Percentiles rank a stretch among this genome's conserved stretches.
Evolutionary conservation across 2,329 filamentous ascomycete species (phyloP).

Genomic region (Curvularia hawaiiensis): DNA sequence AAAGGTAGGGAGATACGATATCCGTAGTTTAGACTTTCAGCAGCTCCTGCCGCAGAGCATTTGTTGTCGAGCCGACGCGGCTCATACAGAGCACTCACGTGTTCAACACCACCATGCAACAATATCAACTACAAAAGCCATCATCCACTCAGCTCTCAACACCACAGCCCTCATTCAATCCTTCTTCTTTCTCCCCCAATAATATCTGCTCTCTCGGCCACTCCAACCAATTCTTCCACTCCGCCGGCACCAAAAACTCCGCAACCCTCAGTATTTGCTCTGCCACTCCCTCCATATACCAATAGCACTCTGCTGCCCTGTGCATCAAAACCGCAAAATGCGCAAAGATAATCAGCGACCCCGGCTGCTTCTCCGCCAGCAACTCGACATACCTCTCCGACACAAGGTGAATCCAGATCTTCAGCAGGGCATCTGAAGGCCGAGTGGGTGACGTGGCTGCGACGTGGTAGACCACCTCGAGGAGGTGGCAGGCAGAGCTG

Average conservation of each 20-base stretch:
- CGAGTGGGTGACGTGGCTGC: constrained; percentile 19
- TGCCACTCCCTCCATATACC: constrained; percentile 33
- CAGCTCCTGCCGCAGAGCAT: too few relatives aligned
- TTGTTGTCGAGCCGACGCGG: too few relatives aligned
- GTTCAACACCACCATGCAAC: too few relatives aligned
- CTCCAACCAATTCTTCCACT: constrained; percentile 37
- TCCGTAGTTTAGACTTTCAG: too few relatives aligned
- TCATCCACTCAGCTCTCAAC: not conserved
- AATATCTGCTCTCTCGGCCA: constrained; percentile 36
- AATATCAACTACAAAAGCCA: too few relatives aligned
- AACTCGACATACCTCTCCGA: constrained; percentile 34
- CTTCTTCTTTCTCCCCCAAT: too few relatives aligned
- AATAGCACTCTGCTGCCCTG: constrained; percentile 28
- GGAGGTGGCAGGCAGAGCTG: constrained; percentile 26
- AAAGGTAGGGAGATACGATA: too few relatives aligned
- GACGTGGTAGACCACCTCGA: constrained; percentile 29
- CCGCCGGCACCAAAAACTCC: constrained; percentile 30
- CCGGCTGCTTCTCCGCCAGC: constrained; percentile 36
- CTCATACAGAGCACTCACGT: too few relatives aligned
- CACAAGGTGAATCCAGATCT: constrained; percentile 35
- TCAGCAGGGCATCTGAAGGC: constrained; percentile 33
- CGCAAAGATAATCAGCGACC: constrained; percentile 44
- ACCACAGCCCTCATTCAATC: too few relatives aligned
- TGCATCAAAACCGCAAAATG: constrained; percentile 44
- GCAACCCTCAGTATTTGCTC: constrained; percentile 34